Base-by-base conservation (phyloP, 441 rosid genomes). In the Biscutella auriculata region DNA sequence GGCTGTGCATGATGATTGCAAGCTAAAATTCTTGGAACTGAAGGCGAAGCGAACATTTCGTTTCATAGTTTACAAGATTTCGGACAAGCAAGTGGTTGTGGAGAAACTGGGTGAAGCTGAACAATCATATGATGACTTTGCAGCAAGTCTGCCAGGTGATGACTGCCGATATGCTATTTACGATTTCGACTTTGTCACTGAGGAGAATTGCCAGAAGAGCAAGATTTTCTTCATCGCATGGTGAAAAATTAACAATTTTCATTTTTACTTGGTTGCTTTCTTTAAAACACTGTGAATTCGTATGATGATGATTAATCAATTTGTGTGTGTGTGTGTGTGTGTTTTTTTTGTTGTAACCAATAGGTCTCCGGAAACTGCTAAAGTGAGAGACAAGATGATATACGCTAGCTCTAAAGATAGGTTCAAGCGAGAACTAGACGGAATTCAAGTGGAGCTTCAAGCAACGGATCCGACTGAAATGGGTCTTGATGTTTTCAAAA, bases 1-100 rank as follows among this genome's bases (percentile, higher is more conserved):
- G 80, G 82, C 82, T 32, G 87, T 82, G 62, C 84, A 79, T 66
- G 87, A 82, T 47, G 84, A 82, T 42, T 82, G 87, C 76, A 82
- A 77, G 69, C 69, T 82, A 8, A 77, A 66, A 57, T 82, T 82
- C 61, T 55, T 82, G 57, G 87, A 77, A 49, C 63, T 79, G 57
- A 80, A 80, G 66, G 79, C 82, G 0, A 80, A 75, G 44, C 63
- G 85, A 75, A 80, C 85, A 0, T 65, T 75, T 53, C 82, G 80
- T 66, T 77, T 68, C 76, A 75, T 77, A 0, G 79, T 77, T 6
- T 77, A 59, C 75, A 73, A 80, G 75, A 80, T 80, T 10, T 82
- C 77, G 52, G 85, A 76, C 50, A 79, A 79, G 72, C 82, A 79
- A 68, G 84, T 79, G 48, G 23, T 79, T 58, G 82, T 79, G 53